Evolutionary conservation across 768 basidiomycete genomes (phyloP), one percentile per base, ranked within the genome.

Genomic region (Dentipellis fragilis): DNA sequence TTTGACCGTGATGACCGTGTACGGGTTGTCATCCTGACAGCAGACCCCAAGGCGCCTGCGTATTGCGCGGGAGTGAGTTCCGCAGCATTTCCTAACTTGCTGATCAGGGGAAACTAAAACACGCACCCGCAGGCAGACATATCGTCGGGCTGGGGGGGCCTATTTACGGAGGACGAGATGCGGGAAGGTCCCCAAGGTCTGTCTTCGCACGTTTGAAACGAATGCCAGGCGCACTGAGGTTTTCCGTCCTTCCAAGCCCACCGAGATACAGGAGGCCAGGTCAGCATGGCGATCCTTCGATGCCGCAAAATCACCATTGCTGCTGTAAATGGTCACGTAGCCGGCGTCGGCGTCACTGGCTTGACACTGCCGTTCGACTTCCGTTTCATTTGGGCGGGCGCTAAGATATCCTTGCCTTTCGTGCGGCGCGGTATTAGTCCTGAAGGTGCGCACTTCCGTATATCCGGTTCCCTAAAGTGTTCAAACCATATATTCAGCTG

Each of bases 281-380:
- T 77, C 7, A 62, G 78, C 17, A 60, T 82, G 49, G 71, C 72
- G 8, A 74, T 81, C 50, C 74, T 75, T 52, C 71, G 72, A 6
- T 82, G 79, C 65, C 75, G 79, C 47, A 83, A 83, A 62, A 71
- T 83, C 11, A 74, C 79, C 16, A 75, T 79, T 37, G 71, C 69
- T 12, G 76, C 77, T 1, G 75, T 79, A 16, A 79, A 79, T 54
- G 78, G 79, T 0, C 74, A 78, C 60, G 76, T 77, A 4, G 77
- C 73, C 58, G 78, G 78, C 1, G 69, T 76, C n/a, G 78, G 78
- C 7, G 67, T 77, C 63, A 78, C 77, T 0, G 75, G 68, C 0
- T 55, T 79, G 49, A 77, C 79, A 54, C 72, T 80, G 1, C 77
- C 78, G 1, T 78, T 75, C 58, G 78, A 79, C 59, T 73, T 79